Percentiles rank a stretch among this genome's conserved stretches.
These are phyloP conservation scores for Canna indica DNA, from an alignment of 176 grass and related monocot species.

Conservation along the genomic window DNA sequence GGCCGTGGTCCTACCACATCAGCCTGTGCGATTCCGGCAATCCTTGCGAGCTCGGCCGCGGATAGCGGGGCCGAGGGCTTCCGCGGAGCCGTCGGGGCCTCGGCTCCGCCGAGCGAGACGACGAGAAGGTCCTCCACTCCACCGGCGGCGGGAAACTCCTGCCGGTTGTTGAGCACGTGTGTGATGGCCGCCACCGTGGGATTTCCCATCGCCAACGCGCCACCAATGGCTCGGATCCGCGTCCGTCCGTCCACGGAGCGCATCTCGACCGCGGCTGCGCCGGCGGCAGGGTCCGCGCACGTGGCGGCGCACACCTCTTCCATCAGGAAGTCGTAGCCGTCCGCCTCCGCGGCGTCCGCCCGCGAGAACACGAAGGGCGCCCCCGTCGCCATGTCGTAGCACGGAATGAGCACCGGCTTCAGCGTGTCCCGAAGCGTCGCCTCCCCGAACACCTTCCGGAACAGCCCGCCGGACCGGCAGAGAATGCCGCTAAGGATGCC, in stretches of 20 bases:
- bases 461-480: conserved; percentile 4
- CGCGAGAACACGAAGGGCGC: conserved; percentile 20
- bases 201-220: conserved; percentile 9
- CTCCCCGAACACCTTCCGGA: conserved; percentile 9
- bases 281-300: conserved; percentile 1
- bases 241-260: conserved; percentile 10
- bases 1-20: conserved; percentile 1
- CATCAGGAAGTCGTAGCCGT: conserved; percentile 19
- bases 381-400: conserved; percentile 15
- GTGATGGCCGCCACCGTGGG: conserved; percentile 19
- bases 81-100: background rate
- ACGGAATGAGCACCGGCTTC: conserved; percentile 23
- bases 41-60: conserved; percentile 3
- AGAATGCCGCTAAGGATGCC: background rate
- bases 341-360: conserved; percentile 22
- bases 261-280: background rate
- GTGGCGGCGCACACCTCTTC: conserved; percentile 17
- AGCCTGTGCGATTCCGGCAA: conserved; percentile 1
- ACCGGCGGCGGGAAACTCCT: conserved; percentile 5
- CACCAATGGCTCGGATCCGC: conserved; percentile 10
- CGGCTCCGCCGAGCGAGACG: conserved; percentile 5
- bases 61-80: background rate
- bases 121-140: conserved; percentile 16
- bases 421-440: conserved; percentile 15
- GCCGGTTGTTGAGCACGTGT: conserved; percentile 16